phyloP scores from a whole-genome alignment of 805 yeast species.

The Candida verbasci region DNA sequence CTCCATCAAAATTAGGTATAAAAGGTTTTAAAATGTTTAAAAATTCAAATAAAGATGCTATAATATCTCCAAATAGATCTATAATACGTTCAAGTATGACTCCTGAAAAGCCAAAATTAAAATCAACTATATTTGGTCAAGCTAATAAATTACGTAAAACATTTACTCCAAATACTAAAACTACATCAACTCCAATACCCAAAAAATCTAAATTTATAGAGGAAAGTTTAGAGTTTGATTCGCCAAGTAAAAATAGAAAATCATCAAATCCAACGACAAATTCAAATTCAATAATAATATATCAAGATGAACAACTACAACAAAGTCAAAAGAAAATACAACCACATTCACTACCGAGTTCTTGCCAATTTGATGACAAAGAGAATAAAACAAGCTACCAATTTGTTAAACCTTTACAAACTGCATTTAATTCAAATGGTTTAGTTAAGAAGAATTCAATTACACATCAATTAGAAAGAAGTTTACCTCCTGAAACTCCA shows the following conservation, averaged over 20 bases:
- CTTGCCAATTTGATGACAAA: conserved; percentile 33
- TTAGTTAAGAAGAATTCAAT: conserved; percentile 48
- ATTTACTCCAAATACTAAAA: conserved; percentile 1
- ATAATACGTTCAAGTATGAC: not conserved
- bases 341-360: not conserved
- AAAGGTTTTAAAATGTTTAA: conserved; percentile 33
- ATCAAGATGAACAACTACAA: conserved; percentile 17
- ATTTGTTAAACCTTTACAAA: conserved; percentile 77
- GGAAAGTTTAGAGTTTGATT: conserved; percentile 23
- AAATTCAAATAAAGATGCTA: conserved; percentile 28
- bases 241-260: conserved; percentile 29
- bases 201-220: conserved; percentile 18
- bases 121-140: conserved; percentile 9
- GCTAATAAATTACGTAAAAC: conserved; percentile 15
- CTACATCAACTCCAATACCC: conserved; percentile 7
- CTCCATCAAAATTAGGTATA: conserved; percentile 25
- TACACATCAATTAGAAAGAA: conserved; percentile 13
- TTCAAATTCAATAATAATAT: conserved; percentile 17
- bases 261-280: conserved; percentile 14
- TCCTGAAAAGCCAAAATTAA: conserved; percentile 10
- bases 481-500: conserved; percentile 42
- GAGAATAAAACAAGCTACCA: conserved; percentile 46
- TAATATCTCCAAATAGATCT: conserved; percentile 27
- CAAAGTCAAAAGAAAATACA: not conserved
- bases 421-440: conserved; percentile 77